Evolutionary conservation across 2,329 filamentous ascomycete genomes (phyloP), one percentile per base, ranked within the genome.

Genomic region (Podosphaera xanthii): DNA sequence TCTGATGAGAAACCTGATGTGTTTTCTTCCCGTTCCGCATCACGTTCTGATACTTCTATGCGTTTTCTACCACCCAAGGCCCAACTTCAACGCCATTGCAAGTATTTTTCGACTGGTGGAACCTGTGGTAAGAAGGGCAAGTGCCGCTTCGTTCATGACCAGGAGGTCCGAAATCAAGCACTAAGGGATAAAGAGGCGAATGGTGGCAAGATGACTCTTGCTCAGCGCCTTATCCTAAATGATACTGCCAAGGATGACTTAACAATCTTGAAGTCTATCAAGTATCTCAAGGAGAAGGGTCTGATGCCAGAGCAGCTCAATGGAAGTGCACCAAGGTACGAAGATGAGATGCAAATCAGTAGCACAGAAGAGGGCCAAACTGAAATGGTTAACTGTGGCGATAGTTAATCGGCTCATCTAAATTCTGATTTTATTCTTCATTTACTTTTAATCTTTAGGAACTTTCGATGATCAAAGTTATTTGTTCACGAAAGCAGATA

Each of bases 91-190:
- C 80, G 78, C 63, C 81, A 83, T 66, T 84, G 81, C 77, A 84
- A 84, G 71, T 84, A 84, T 70, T 84, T 78, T 68, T 82, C 81
- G 46, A 84, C 81, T 58, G 81, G 81, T 64, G 81, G 81, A 61
- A 81, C 75, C 60, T 84, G 81, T 71, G 81, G 81, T 58, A 84
- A 84, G 76, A 83, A 83, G 77, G 79, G 80, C 79, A 84, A 84
- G 80, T 84, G 81, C 74, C 81, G 81, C 71, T 84, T 84, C 71
- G 79, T 83, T 63, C 81, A 84, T 69, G 81, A 84, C 67, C 75
- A 77, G 22, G 76, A 77, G 62, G 77, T 82, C 60, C 76, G 81
- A 64, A 79, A 81, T 65, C 78, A 78, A 63, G 81, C 81, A 60
- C 73, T 84, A 56, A 77, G 76, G 66, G 81, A 83, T 67, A 77